Percentiles rank a stretch among this genome's conserved stretches.
Evolutionary conservation across 192 early-diverging fungal genomes (phyloP).

Genomic region (Coemansia sp.): DNA sequence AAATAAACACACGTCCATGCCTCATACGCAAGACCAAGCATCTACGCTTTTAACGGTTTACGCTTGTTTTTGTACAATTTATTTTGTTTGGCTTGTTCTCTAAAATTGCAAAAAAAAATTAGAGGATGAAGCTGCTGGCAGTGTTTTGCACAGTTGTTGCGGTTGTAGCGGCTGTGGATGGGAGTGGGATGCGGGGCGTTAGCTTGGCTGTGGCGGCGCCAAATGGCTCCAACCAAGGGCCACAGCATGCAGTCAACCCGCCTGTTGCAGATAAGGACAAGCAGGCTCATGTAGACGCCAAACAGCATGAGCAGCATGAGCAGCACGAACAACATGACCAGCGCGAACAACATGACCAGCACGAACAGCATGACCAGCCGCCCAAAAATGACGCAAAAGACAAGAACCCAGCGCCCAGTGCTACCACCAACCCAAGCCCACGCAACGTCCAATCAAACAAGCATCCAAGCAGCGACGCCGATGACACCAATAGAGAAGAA

Average conservation of each 20-base stretch:
- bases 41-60: no score
- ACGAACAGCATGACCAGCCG: no score
- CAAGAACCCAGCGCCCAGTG: background rate
- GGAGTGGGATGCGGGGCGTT: conserved; percentile 1
- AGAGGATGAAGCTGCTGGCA: conserved; percentile 23
- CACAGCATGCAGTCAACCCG: background rate
- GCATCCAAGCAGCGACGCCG: background rate
- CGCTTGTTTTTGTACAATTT: background rate
- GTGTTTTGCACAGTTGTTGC: conserved; percentile 23
- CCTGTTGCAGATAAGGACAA: conserved; percentile 14
- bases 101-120: background rate
- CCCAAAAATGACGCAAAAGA: background rate
- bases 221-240: conserved; percentile 4
- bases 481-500: conserved; percentile 34
- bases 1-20: background rate
- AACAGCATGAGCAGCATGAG: conserved; percentile 13
- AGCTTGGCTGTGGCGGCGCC: conserved; percentile 10
- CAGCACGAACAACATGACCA: no score
- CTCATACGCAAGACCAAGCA: no score
- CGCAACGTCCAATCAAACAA: background rate
- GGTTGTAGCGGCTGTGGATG: conserved; percentile 10
- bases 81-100: background rate
- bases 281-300: conserved; percentile 6
- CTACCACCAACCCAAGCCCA: background rate
- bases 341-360: no score